Percentiles rank a stretch among this genome's conserved stretches.
phyloP scores from a whole-genome alignment of 2,329 filamentous ascomycete genomes.

The Gnomoniopsis smithogilvyi region DNA sequence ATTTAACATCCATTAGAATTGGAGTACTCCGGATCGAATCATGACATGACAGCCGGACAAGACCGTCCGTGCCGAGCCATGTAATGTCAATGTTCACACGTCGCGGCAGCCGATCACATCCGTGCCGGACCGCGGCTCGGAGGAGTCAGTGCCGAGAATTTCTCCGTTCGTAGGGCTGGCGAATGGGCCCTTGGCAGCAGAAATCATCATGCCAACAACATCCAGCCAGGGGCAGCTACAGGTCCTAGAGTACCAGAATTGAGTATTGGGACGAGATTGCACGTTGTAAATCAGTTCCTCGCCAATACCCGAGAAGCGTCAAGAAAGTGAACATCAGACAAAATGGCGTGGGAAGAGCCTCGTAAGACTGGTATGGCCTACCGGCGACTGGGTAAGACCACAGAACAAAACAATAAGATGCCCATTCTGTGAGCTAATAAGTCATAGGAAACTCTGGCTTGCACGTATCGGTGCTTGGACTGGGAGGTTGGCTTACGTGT shows the following conservation, averaged over 20 bases:
- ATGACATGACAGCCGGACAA: not conserved
- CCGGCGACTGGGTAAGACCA: conserved; percentile 28
- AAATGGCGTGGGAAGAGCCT: conserved; percentile 41
- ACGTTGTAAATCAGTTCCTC: not conserved
- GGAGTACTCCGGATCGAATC: not conserved
- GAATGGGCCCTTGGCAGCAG: not conserved
- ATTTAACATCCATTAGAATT: not conserved
- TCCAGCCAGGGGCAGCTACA: not conserved
- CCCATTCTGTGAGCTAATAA: not conserved
- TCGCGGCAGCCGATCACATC: not conserved
- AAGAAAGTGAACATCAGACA: conserved; percentile 10
- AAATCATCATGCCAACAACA: not conserved
- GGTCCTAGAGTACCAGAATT: not conserved
- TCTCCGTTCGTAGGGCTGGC: conserved; percentile 8
- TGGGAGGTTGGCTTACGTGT: conserved; percentile 72
- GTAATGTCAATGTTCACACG: not conserved
- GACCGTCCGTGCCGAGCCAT: not conserved
- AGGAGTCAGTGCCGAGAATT: conserved; percentile 10
- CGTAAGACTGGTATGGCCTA: conserved; percentile 42
- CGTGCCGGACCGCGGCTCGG: not conserved
- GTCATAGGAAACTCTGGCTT: conserved; percentile 53
- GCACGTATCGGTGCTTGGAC: conserved; percentile 69
- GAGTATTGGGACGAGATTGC: not conserved
- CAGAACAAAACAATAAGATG: not conserved
- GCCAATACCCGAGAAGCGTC: not conserved